Conservation (phyloP, 192 early-diverging fungal genomes). For the Kappamyces sp. region DNA sequence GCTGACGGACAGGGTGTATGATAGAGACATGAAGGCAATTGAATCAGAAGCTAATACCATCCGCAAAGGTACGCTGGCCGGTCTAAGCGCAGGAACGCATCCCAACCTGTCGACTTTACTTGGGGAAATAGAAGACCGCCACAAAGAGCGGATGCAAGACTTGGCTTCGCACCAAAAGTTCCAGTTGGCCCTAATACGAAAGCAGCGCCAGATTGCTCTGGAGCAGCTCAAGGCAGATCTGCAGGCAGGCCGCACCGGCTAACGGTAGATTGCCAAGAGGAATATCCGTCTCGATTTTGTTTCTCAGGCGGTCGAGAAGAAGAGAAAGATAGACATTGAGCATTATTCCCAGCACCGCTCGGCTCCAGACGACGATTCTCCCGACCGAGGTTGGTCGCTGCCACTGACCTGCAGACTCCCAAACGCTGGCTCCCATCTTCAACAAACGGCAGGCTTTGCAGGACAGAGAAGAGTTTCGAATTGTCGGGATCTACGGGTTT, state of each 20-base stretch:
- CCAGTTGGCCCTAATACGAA: constrained; percentile 5
- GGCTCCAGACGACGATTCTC: too few relatives aligned
- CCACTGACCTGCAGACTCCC: background rate
- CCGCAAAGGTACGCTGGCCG: background rate
- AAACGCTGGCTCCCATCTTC: constrained; percentile 10
- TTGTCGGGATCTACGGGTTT: constrained; percentile 1
- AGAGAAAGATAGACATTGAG: too few relatives aligned
- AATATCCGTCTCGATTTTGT: too few relatives aligned
- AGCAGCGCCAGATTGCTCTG: constrained; percentile 1
- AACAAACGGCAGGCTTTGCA: background rate
- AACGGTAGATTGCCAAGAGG: too few relatives aligned
- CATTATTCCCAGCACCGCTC: too few relatives aligned
- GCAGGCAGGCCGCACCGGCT: background rate
- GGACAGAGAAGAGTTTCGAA: constrained; percentile 7
- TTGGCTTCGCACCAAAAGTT: constrained; percentile 4
- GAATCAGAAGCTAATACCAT: constrained; percentile 5
- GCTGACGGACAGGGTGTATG: constrained; percentile 1
- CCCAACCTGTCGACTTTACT: background rate
- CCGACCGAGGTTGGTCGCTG: too few relatives aligned
- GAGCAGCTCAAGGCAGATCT: constrained; percentile 3
- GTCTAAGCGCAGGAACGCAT: constrained; percentile 10
- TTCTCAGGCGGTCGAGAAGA: too few relatives aligned
- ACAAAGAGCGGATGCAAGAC: background rate
- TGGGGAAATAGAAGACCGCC: constrained; percentile 2
- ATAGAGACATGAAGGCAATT: constrained; percentile 10